These are phyloP conservation scores for Irpex sp. DNA, from an alignment of 1,284 basidiomycete genomes.

Conservation along the genomic window DNA sequence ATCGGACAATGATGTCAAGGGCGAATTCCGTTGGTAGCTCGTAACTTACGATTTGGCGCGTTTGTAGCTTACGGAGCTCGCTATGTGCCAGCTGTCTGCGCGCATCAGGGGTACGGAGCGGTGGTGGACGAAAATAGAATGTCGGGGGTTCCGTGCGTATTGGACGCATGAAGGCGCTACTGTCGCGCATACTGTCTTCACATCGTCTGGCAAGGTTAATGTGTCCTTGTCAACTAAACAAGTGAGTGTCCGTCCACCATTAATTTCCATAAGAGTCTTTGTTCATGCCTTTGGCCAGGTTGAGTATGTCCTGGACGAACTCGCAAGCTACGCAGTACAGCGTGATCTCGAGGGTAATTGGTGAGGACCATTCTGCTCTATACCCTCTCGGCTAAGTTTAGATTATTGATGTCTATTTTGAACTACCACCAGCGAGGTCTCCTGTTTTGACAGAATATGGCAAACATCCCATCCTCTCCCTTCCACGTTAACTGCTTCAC, in stretches of 20 bases:
- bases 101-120: conserved; percentile 35
- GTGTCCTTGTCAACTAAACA: conserved; percentile 39
- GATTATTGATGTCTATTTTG: neutral
- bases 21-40: neutral
- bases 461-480: conserved; percentile 34
- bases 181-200: conserved; percentile 32
- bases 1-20: neutral
- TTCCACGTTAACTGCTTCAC: neutral
- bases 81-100: conserved; percentile 46
- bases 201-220: conserved; percentile 29
- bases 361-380: conserved; percentile 23
- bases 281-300: conserved; percentile 27
- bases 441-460: conserved; percentile 56
- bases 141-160: conserved; percentile 24
- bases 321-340: conserved; percentile 42
- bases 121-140: conserved; percentile 39
- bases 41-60: neutral
- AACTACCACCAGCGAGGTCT: conserved; percentile 38
- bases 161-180: conserved; percentile 32
- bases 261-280: too few relatives aligned
- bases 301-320: conserved; percentile 47
- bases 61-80: conserved; percentile 42
- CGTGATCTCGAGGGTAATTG: conserved; percentile 36
- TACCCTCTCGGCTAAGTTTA: neutral
- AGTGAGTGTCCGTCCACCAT: conserved; percentile 24